phyloP scores from a whole-genome alignment of 176 grass and related monocot species.

The Aegilops bicornis region DNA sequence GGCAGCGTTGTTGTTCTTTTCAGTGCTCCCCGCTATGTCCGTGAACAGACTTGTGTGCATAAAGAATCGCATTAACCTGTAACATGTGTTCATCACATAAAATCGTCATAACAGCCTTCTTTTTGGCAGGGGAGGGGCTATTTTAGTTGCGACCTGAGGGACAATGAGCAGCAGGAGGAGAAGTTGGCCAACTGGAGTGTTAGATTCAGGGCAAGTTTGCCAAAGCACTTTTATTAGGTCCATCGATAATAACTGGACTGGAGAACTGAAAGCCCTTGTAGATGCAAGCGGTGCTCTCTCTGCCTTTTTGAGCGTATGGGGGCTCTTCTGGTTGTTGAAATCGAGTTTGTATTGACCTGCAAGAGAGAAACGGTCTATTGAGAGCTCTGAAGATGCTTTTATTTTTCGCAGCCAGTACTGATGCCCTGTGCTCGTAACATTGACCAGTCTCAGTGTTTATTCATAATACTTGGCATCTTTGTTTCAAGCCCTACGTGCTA shows the following conservation, averaged over 20 bases:
- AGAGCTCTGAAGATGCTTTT: background rate
- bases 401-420: background rate
- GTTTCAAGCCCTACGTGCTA: background rate
- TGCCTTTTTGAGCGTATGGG: background rate
- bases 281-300: background rate
- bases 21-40: background rate
- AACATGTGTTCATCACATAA: background rate
- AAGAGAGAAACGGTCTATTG: background rate
- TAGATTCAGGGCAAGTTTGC: background rate
- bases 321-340: background rate
- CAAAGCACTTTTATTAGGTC: background rate
- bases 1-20: background rate
- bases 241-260: background rate
- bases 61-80: background rate
- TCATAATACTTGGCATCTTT: background rate
- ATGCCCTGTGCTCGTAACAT: background rate
- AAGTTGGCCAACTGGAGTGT: background rate
- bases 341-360: background rate
- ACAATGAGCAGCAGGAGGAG: background rate
- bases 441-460: background rate
- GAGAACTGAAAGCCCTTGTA: background rate
- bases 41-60: background rate
- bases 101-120: slow-evolving; percentile 5
- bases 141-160: slow-evolving; percentile 26
- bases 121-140: slow-evolving; percentile 43